Conservation (phyloP, 257 asterid genomes). For the Schizonepeta tenuifolia region DNA sequence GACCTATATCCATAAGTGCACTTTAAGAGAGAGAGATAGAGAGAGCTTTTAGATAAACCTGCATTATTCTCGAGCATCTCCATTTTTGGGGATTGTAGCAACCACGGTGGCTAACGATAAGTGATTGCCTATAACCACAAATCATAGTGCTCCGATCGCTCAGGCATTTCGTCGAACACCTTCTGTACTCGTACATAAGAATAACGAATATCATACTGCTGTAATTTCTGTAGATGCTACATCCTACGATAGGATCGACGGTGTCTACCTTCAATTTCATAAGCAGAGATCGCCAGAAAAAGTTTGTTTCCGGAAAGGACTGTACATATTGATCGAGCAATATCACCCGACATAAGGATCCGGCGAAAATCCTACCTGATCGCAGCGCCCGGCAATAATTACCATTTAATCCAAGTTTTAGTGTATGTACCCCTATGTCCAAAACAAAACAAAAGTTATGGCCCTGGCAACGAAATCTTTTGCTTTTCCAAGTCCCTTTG, state of each 20-base stretch:
- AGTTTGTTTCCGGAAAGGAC: slow-evolving; percentile 5
- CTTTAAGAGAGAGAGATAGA: neutral
- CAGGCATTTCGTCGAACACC: slow-evolving; percentile 34
- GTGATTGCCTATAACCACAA: slow-evolving; percentile 26
- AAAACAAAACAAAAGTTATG: too few relatives aligned
- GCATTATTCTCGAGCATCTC: slow-evolving; percentile 70
- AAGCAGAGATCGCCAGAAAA: neutral
- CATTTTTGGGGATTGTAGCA: slow-evolving; percentile 40
- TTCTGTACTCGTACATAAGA: slow-evolving; percentile 1
- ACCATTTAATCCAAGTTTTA: neutral
- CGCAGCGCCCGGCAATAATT: neutral
- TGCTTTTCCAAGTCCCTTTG: too few relatives aligned
- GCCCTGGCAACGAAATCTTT: too few relatives aligned
- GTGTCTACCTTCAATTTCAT: slow-evolving; percentile 5
- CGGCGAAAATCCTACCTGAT: slow-evolving; percentile 1
- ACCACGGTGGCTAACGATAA: slow-evolving; percentile 25
- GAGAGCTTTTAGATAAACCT: slow-evolving; percentile 46
- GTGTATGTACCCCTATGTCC: too few relatives aligned
- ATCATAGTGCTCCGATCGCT: neutral
- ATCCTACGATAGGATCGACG: neutral
- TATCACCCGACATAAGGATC: neutral
- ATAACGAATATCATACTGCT: neutral
- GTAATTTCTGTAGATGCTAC: neutral
- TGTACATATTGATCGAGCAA: neutral
- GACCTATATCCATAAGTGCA: slow-evolving; percentile 1